Conservation (phyloP, 169 alveolate species). For the Perkinsus marinus region DNA sequence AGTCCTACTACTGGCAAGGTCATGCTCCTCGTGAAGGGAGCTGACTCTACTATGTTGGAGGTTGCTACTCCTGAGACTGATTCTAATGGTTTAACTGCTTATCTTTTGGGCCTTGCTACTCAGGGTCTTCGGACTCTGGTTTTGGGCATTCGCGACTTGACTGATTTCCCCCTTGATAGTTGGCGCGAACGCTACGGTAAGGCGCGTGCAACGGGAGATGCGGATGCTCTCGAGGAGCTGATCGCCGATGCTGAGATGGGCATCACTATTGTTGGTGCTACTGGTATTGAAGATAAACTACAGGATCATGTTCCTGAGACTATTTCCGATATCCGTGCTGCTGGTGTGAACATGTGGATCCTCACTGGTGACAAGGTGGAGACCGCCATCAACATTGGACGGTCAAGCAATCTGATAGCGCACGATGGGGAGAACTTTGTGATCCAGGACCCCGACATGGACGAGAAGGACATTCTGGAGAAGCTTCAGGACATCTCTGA, state of each 20-base stretch:
- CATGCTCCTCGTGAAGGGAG: slow-evolving; percentile 58
- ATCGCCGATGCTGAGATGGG: slow-evolving; percentile 55
- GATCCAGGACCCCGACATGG: slow-evolving; percentile 38
- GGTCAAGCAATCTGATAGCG: slow-evolving; percentile 33
- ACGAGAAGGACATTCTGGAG: background rate
- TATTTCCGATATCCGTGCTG: slow-evolving; percentile 71
- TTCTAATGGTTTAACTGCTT: background rate
- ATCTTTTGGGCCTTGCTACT: slow-evolving; percentile 59
- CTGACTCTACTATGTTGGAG: slow-evolving; percentile 52
- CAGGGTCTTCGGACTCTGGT: slow-evolving; percentile 86
- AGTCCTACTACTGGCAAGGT: slow-evolving; percentile 33
- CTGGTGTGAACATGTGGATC: slow-evolving; percentile 89
- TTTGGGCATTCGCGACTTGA: slow-evolving; percentile 66
- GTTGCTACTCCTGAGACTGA: slow-evolving; percentile 40
- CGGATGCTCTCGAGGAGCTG: background rate
- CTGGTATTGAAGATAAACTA: slow-evolving; percentile 86
- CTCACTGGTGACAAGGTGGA: slow-evolving; percentile 93
- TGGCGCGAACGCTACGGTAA: slow-evolving; percentile 6
- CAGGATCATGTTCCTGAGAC: slow-evolving; percentile 87
- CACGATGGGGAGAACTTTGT: slow-evolving; percentile 38
- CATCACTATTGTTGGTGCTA: slow-evolving; percentile 69
- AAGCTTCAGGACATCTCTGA: background rate
- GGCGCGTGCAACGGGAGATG: background rate
- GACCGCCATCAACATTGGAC: slow-evolving; percentile 84
- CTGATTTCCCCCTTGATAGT: slow-evolving; percentile 40